Percentiles rank a stretch among this genome's conserved stretches.
These are phyloP conservation scores for Thermomyces lanuginosus DNA, from an alignment of 2,329 filamentous ascomycete species.

Conservation along the genomic window DNA sequence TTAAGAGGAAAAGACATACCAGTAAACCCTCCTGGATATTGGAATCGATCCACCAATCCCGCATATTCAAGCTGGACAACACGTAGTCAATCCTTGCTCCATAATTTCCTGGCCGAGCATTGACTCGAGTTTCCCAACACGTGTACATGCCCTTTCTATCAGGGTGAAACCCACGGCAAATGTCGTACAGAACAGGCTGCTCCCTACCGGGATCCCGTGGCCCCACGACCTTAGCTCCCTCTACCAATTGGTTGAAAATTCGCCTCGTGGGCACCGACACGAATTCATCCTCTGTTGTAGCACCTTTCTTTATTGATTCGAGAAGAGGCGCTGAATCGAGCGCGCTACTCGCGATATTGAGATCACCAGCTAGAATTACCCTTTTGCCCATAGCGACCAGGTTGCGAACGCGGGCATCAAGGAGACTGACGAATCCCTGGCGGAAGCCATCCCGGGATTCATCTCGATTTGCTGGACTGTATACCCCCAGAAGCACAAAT, in stretches of 20 bases:
- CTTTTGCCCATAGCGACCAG: constrained; percentile 63
- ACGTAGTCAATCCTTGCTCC: constrained; percentile 90
- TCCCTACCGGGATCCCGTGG: constrained; percentile 54
- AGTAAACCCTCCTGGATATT: constrained; percentile 88
- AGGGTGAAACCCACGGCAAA: constrained; percentile 68
- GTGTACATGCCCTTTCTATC: constrained; percentile 82
- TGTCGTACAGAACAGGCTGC: constrained; percentile 60
- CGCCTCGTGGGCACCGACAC: constrained; percentile 54
- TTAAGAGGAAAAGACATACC: constrained; percentile 19
- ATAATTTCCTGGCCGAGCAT: constrained; percentile 88
- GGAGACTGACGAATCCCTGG: constrained; percentile 57
- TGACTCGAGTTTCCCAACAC: constrained; percentile 89
- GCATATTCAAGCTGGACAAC: constrained; percentile 63
- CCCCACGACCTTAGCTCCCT: constrained; percentile 50
- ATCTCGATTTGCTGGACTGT: constrained; percentile 79
- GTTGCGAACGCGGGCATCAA: constrained; percentile 76
- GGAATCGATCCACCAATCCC: constrained; percentile 59
- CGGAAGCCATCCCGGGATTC: constrained; percentile 71
- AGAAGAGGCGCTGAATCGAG: constrained; percentile 61
- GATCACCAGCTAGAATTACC: constrained; percentile 70
- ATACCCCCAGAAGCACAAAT: constrained; percentile 84
- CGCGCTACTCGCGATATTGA: constrained; percentile 58
- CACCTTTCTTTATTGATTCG: constrained; percentile 56
- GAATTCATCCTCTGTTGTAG: constrained; percentile 53
- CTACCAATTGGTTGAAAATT: constrained; percentile 72